These are phyloP conservation scores for Annona cherimola DNA, from an alignment of 164 flowering plant genomes.

Conservation along the genomic window DNA sequence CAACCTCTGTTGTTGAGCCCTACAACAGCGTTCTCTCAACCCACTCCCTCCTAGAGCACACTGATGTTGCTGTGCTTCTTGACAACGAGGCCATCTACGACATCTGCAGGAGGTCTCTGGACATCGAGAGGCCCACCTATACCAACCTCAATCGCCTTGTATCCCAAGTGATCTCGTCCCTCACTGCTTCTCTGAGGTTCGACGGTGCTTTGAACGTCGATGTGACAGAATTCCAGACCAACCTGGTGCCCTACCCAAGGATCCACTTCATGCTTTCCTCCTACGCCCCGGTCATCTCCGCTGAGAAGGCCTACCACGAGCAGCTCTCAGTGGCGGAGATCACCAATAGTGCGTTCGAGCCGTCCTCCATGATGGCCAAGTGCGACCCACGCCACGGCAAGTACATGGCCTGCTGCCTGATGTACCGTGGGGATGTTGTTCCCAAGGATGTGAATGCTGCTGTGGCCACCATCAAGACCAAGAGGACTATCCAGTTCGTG, in stretches of 20 bases:
- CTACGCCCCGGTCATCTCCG: constrained; percentile 50
- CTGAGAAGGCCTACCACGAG: constrained; percentile 48
- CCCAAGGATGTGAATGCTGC: constrained; percentile 60
- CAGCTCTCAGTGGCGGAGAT: constrained; percentile 53
- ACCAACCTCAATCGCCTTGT: constrained; percentile 52
- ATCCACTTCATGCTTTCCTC: constrained; percentile 60
- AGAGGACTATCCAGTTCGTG: constrained; percentile 53
- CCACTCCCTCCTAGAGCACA: constrained; percentile 50
- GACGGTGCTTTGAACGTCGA: constrained; percentile 57
- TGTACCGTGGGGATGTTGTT: constrained; percentile 55
- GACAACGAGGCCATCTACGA: constrained; percentile 52
- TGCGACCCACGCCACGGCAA: constrained; percentile 55
- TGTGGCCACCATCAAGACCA: constrained; percentile 55
- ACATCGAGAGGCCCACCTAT: constrained; percentile 56
- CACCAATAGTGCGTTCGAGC: constrained; percentile 54
- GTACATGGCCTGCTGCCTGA: constrained; percentile 53
- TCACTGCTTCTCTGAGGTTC: constrained; percentile 52
- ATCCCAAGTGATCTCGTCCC: constrained; percentile 54
- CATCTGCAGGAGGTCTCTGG: constrained; percentile 48
- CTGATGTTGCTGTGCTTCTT: constrained; percentile 48
- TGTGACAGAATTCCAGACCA: constrained; percentile 57
- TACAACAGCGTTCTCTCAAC: constrained; percentile 53
- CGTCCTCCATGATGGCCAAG: constrained; percentile 55
- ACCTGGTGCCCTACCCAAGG: constrained; percentile 53
- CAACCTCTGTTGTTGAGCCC: constrained; percentile 53